Evolutionary conservation across 2,329 filamentous ascomycete genomes (phyloP).

Genomic region (Aspergillus fructus): DNA sequence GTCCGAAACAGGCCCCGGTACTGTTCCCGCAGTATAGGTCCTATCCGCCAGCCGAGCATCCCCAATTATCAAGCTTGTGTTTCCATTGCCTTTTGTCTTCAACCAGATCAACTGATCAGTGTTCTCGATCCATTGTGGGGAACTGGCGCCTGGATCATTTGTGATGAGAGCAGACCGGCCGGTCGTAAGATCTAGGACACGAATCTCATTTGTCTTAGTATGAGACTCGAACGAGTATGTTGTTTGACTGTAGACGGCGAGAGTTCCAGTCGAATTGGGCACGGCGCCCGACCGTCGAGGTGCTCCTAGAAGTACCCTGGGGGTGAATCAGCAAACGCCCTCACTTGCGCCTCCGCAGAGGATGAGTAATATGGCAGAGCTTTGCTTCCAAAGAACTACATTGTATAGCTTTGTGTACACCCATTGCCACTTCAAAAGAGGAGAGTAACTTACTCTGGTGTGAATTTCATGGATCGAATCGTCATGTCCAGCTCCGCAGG

Average conservation of each 20-base stretch:
- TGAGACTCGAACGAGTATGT: slow-evolving; percentile 52
- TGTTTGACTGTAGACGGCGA: slow-evolving; percentile 49
- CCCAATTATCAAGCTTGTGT: slow-evolving; percentile 47
- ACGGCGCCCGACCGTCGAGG: slow-evolving; percentile 46
- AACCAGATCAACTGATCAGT: slow-evolving; percentile 48
- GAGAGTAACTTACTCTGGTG: slow-evolving; percentile 37
- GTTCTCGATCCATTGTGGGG: slow-evolving; percentile 48
- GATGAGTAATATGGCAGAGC: neutral
- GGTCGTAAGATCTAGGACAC: slow-evolving; percentile 44
- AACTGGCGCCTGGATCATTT: slow-evolving; percentile 45
- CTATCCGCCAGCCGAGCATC: slow-evolving; percentile 41
- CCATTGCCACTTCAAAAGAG: neutral
- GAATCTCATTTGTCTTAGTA: slow-evolving; percentile 47
- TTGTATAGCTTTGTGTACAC: neutral
- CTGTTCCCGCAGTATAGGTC: slow-evolving; percentile 46
- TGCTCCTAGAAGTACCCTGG: slow-evolving; percentile 47
- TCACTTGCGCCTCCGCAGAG: neutral
- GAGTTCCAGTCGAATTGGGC: slow-evolving; percentile 47
- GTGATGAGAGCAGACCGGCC: slow-evolving; percentile 44
- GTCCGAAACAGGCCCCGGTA: slow-evolving; percentile 47
- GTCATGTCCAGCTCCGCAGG: slow-evolving; percentile 33
- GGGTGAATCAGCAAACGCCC: neutral
- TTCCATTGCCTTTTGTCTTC: slow-evolving; percentile 45
- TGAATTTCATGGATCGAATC: slow-evolving; percentile 43
- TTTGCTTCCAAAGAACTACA: neutral